Evolutionary conservation across 352 stramenopile genomes (phyloP), one percentile per base, ranked within the genome.

Genomic region (Blastocystis hominis): DNA sequence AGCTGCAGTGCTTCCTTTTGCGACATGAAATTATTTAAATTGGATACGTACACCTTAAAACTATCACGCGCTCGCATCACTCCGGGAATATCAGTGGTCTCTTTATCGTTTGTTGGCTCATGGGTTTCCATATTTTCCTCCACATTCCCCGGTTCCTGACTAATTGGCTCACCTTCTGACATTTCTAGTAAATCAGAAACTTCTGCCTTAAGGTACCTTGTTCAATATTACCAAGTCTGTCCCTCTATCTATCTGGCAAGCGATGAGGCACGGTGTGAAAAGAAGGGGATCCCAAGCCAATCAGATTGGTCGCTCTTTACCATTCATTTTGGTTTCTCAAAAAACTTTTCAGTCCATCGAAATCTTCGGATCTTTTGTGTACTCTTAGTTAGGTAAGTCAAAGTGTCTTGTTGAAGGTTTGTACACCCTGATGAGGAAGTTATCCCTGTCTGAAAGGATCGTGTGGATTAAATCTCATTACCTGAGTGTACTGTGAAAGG

Each of bases 391-490:
- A 77, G 66, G 66, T 77, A 56, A 34, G 66, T 47, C 53, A 59
- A 2, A 2, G 50, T 59, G 20, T 77, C 20, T 30, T 56, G 44
- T 77, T 56, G 56, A 36, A 13, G 2, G 7, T 2, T 77, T 30
- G 38, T 30, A 55, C 66, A 66, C 34, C 5, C 38, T 76, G 64
- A 76, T 76, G 64, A 55, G 30, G n/a, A 76, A 76, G 64, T 76
- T 76, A 76, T 76, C 64, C 64, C 64, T 76, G 64, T 76, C 64
- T 76, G 36, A 76, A 54, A 55, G 40, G 64, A 55, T 56, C 64
- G 20, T 76, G 64, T 76, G 64, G 40, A 54, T 40, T 54, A n/a
- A 76, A 76, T 76, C 64, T 76, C 64, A 76, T 76, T 76, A 76
- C 34, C 64, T 76, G 50, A 84, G 15, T 54, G 46, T 54, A 44